A percentile compares a stretch with the other conserved stretches of the same genome.
Conservation (phyloP, 2,329 filamentous ascomycete genomes). For the Colletotrichum sp. region DNA sequence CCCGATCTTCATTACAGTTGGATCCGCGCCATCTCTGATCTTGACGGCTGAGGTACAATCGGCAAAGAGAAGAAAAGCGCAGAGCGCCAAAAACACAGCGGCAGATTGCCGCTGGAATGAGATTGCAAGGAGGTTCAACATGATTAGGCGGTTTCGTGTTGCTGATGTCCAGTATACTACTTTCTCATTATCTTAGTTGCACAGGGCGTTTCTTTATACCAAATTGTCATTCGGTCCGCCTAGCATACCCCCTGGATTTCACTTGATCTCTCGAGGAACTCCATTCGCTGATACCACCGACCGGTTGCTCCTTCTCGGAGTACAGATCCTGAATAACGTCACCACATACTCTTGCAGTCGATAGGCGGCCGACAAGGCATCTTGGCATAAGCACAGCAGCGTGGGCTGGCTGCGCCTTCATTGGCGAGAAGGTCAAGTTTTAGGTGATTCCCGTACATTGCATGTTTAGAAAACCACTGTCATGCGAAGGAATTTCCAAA, state of each 20-base stretch:
- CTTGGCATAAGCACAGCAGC: background rate
- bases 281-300: background rate
- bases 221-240: background rate
- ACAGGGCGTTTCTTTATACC: background rate
- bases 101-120: background rate
- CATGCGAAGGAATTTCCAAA: background rate
- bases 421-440: background rate
- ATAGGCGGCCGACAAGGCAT: background rate
- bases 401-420: background rate
- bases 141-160: background rate
- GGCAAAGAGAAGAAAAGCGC: constrained; percentile 9
- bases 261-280: background rate
- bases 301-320: background rate
- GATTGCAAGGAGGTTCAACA: background rate
- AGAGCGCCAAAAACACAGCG: background rate
- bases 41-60: constrained; percentile 2
- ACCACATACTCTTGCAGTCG: background rate
- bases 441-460: background rate
- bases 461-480: background rate
- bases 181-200: background rate
- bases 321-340: background rate
- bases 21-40: constrained; percentile 24
- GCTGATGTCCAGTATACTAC: background rate
- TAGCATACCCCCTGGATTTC: background rate
- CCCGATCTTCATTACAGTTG: constrained; percentile 22